Base-by-base conservation (phyloP, 768 basidiomycete species). In the Termitomyces sp. region DNA sequence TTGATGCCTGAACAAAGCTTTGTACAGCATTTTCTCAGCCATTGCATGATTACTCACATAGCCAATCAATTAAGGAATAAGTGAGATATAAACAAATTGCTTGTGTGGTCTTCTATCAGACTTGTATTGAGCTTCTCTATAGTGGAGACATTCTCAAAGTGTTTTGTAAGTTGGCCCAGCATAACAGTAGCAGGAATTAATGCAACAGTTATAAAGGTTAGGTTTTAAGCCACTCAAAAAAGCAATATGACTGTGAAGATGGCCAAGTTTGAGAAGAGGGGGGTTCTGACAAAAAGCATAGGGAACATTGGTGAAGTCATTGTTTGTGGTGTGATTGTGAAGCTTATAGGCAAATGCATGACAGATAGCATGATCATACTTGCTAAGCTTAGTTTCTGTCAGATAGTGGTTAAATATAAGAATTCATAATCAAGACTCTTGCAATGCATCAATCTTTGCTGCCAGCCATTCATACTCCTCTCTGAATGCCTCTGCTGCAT, bases 171-270 rank as follows among this genome's bases (percentile, higher is more conserved):
- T 63, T 0, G 65, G 61, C 1, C 76, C 76, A 12, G 68, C 62
- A 59, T 64, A 81, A 53, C 68, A 71, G 45, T 63, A 64, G 59
- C 80, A 81, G 0, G 73, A 75, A 43, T 75, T 73, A n/a, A 65
- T 48, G 61, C 80, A 82, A 59, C 77, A 79, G 60, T 79, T 62
- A 60, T 66, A 75, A 2, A 37, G 38, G 0, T 63, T 52, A 3
- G 74, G 69, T n/a, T 67, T 58, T 29, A 78, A 62, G 3, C 66
- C 70, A 5, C 74, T 62, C 1, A 77, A 68, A 34, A 66, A 69
- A 3, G 57, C 55, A 4, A 68, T 58, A 9, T 63, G 68, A 1
- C 27, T 31, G 9, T 9, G 5, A 10, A 50, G 25, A 3, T n/a
- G 19, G 3, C 21, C 34, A n/a, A 50, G 32, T 12, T 34, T 35